Evolutionary conservation across 164 flowering plant species (phyloP), one percentile per base, ranked within the genome.

Genomic region (Magnolia officinalis): DNA sequence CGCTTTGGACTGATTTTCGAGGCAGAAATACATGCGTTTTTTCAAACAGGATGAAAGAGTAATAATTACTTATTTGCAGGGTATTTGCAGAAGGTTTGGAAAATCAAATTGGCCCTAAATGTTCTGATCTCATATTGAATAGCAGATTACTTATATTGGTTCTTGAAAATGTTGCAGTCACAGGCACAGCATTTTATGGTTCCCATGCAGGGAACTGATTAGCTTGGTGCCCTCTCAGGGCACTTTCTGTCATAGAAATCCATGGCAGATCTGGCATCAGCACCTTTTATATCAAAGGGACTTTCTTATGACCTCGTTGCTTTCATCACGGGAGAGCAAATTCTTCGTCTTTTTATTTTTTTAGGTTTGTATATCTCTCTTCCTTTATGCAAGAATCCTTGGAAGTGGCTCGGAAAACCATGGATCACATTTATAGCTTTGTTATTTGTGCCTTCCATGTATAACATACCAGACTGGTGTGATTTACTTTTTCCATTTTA

Each of bases 121-220:
- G 45, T 37, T 37, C 45, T 5, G 45, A 37, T 55, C 18, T 55
- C 61, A 55, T 16, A 55, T 8, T 6, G 69, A 21, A 10, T 66
- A 24, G 26, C 69, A 66, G 21, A 68, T 37, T 19, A 68, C 29
- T 68, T 68, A 68, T 18, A 31, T 29, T 31, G 23, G 20, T 7
- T 37, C 31, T 68, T 68, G 16, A 7, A 8, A 31, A 29, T 37
- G 10, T 68, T 31, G 45, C 71, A 68, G 71, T 68, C 49, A 13
- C 49, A 68, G 45, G 71, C 45, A 68, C 71, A 68, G 71, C 71
- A 68, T 68, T 11, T 10, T 68, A 68, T 68, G 71, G 50, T 68
- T 68, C 71, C 50, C 11, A 68, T 31, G 71, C n/a, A 29, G 29
- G 71, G 71, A 29, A 68, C 50, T 68, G 71, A 68, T 16, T 68